Percentiles rank a stretch among this genome's conserved stretches.
Evolutionary conservation across 345 rosid species (phyloP).

Genomic region (Firmiana major): DNA sequence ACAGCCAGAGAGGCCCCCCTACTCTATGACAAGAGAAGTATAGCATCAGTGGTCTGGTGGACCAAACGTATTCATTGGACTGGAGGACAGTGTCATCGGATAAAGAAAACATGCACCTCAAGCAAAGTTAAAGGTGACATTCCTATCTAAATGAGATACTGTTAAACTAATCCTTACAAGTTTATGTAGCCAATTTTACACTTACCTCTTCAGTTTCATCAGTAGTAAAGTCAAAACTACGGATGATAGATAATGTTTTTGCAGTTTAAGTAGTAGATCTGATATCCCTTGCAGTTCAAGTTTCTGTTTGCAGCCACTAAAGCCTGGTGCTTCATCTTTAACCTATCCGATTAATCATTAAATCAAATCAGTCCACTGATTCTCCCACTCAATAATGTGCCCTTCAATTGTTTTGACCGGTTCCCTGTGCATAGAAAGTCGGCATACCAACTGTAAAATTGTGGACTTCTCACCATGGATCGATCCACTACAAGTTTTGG

Average conservation of each 20-base stretch:
- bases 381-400: background rate
- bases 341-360: no score
- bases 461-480: background rate
- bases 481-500: background rate
- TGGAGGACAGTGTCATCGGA: background rate
- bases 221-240: background rate
- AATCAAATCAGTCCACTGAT: conserved; percentile 2
- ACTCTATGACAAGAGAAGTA: background rate
- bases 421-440: background rate
- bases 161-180: background rate
- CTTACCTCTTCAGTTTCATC: background rate
- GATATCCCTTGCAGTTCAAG: background rate
- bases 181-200: background rate
- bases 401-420: background rate
- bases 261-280: background rate
- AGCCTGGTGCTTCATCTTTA: background rate
- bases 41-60: conserved; percentile 10
- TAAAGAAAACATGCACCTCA: background rate
- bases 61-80: conserved; percentile 8
- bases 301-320: background rate
- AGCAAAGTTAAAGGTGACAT: background rate
- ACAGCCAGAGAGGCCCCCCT: background rate
- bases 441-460: background rate
- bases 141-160: background rate
- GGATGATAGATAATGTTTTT: background rate